Evolutionary conservation across 805 yeast species (phyloP), one percentile per base, ranked within the genome.

Genomic region (Metschnikowia baotianmanensis): DNA sequence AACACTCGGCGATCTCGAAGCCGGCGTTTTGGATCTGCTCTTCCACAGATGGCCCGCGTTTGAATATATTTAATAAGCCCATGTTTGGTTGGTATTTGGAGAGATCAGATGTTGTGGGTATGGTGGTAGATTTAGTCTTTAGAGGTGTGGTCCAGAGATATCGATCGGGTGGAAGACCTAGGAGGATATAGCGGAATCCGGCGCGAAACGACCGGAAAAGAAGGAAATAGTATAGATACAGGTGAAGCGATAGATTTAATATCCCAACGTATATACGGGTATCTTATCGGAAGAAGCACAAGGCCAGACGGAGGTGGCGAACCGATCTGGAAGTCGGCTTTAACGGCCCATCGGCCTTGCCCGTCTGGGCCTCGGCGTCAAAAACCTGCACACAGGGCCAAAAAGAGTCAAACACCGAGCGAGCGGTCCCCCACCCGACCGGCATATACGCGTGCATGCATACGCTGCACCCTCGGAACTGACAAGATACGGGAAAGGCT

Each of bases 1-100:
- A 60, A 44, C 85, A 77, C 2, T 62, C 65, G 2, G 85, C 64
- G 1, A 77, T 45, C 17, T 48, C 35, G 67, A 58, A 53, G 20
- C 62, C 63, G 17, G 45, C 43, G 7, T 37, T 43, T n/a, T 37
- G 24, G 31, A 48, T 43, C 20, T 45, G 40, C 36, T 46, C 46
- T 36, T 43, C 48, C 13, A 44, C 38, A 18, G 47, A 5, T 8
- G 47, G 47, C 11, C 43, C 48, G 37, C 46, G 38, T 25, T 42
- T 50, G 35, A 50, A 46, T 11, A 48, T 21, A 24, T 37, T 27
- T 5, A 39, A 32, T 7, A 50, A 15, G 11, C 52, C 55, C 55
- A 50, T 50, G 11, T 16, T 15, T 6, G 18, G 9, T 19, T 7
- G 9, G 25, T 24, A 6, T 19, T 6, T 10, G 19, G 15, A 19